Evolutionary conservation across 225 moss, liverwort and hornwort species (phyloP).

Genomic region (Polytrichum formosum): DNA sequence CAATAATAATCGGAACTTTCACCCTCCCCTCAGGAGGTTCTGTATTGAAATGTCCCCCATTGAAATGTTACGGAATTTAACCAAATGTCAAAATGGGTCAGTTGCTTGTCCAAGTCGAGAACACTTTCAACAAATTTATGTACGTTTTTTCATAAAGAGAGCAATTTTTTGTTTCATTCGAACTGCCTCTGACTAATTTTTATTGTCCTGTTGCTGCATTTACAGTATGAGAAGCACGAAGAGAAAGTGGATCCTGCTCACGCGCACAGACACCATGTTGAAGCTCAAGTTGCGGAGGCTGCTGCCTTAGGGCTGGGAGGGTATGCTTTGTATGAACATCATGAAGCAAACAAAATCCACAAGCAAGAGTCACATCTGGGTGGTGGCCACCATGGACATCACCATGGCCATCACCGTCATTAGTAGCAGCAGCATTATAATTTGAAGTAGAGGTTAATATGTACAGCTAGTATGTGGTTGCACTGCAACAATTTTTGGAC

Average conservation of each 20-base stretch:
- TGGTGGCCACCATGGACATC: background rate
- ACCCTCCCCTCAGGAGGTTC: no score
- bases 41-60: no score
- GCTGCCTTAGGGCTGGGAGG: slow-evolving; percentile 16
- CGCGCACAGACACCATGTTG: slow-evolving; percentile 13
- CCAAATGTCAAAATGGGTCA: no score
- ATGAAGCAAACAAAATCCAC: slow-evolving; percentile 6
- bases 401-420: background rate
- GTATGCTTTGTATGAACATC: slow-evolving; percentile 15
- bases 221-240: slow-evolving; percentile 21
- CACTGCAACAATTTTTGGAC: no score
- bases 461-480: no score
- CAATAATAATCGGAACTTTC: no score
- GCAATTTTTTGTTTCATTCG: no score
- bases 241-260: slow-evolving; percentile 19
- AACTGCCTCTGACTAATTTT: background rate
- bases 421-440: background rate
- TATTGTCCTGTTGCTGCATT: background rate
- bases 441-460: no score
- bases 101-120: no score
- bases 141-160: background rate
- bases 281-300: slow-evolving; percentile 17
- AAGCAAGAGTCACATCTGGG: slow-evolving; percentile 4
- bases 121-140: background rate
- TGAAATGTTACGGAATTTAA: no score